phyloP scores from a whole-genome alignment of 1,284 basidiomycete species.

The Coniferiporia weirii region DNA sequence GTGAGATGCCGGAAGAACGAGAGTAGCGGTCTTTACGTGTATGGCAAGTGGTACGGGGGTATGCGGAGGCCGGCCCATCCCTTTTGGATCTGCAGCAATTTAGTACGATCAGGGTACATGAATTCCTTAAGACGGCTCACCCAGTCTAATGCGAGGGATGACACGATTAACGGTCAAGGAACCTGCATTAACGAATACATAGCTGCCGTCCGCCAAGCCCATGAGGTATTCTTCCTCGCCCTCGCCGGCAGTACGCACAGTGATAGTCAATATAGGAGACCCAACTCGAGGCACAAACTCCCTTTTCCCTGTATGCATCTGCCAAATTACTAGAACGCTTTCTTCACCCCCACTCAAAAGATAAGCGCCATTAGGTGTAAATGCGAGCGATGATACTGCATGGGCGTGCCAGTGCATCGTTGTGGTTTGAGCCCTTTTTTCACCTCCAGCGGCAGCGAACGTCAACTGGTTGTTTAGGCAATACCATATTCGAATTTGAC shows the following conservation, averaged over 20 bases:
- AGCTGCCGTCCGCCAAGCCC: slow-evolving; percentile 78
- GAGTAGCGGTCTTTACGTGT: slow-evolving; percentile 64
- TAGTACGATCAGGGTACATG: neutral
- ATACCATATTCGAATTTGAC: slow-evolving; percentile 89
- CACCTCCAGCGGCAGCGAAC: slow-evolving; percentile 48
- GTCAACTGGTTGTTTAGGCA: slow-evolving; percentile 65
- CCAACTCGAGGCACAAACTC: slow-evolving; percentile 94
- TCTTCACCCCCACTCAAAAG: slow-evolving; percentile 95
- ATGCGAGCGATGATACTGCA: slow-evolving; percentile 84
- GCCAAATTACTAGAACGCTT: slow-evolving; percentile 94
- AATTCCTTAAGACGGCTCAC: slow-evolving; percentile 35
- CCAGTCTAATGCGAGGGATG: slow-evolving; percentile 76
- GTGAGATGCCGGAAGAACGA: slow-evolving; percentile 90
- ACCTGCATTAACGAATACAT: slow-evolving; percentile 72
- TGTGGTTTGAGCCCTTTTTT: slow-evolving; percentile 78
- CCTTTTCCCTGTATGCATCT: slow-evolving; percentile 77
- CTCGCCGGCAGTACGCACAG: slow-evolving; percentile 41
- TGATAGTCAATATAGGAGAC: slow-evolving; percentile 75
- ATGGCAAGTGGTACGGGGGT: slow-evolving; percentile 56
- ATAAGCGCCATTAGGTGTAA: slow-evolving; percentile 89
- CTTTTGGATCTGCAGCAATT: slow-evolving; percentile 12
- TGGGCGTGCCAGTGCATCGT: slow-evolving; percentile 97
- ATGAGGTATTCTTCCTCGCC: slow-evolving; percentile 86
- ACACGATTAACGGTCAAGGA: slow-evolving; percentile 70
- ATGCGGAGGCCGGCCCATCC: slow-evolving; percentile 6